These are phyloP conservation scores for Lipomyces spencermartinsiae DNA, from an alignment of 805 yeast genomes.

Conservation along the genomic window DNA sequence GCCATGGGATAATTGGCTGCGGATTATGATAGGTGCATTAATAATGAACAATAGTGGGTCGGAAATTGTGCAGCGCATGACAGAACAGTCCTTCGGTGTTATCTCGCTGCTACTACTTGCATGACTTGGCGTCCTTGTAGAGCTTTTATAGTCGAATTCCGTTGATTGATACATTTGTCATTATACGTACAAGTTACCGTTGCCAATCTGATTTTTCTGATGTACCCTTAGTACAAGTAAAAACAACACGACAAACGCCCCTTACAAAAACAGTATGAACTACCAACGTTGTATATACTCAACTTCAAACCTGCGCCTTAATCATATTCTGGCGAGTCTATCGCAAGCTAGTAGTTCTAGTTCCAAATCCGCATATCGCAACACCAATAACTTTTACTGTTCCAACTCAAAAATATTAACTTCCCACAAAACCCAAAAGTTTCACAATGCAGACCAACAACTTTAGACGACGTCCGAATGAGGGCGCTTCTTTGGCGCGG, in stretches of 20 bases:
- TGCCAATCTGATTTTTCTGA: neutral
- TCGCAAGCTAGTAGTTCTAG: constrained; percentile 1
- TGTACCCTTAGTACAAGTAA: neutral
- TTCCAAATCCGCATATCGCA: neutral
- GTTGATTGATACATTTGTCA: neutral
- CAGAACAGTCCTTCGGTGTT: neutral
- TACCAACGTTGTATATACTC: constrained; percentile 2
- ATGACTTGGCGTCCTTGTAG: neutral
- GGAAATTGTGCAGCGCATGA: neutral
- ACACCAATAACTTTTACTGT: neutral
- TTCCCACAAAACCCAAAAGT: neutral
- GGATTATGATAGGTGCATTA: neutral
- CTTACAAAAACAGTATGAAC: neutral
- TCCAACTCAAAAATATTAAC: neutral
- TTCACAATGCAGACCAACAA: neutral
- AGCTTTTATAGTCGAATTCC: constrained; percentile 1
- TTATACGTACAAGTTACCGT: constrained; percentile 1
- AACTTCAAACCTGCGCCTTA: neutral
- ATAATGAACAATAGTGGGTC: neutral
- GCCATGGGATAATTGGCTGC: neutral
- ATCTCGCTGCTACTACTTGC: neutral
- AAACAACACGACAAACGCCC: neutral
- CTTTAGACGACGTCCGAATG: neutral
- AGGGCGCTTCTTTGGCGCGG: neutral
- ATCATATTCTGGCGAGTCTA: neutral